A percentile compares a stretch with the other conserved stretches of the same genome.
Conservation (phyloP, 495 filamentous ascomycete species). For the Podospora fimiseda region DNA sequence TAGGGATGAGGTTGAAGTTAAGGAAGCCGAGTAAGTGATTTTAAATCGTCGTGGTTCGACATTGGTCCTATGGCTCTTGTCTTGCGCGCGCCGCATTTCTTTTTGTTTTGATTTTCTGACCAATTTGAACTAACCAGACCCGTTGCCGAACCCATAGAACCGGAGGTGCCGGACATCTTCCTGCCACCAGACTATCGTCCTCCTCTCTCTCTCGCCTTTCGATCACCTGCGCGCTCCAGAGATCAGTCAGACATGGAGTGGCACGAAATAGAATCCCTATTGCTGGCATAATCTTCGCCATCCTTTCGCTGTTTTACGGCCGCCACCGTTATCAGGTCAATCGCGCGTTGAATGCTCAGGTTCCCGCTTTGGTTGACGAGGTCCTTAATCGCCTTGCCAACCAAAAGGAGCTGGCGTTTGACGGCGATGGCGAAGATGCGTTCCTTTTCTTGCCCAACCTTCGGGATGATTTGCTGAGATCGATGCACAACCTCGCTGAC, state of each 20-base stretch:
- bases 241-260: constrained; percentile 86
- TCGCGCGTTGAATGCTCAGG: constrained; percentile 57
- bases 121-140: constrained; percentile 66
- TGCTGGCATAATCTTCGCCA: constrained; percentile 58
- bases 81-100: no score
- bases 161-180: constrained; percentile 51
- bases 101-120: constrained; percentile 29
- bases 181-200: constrained; percentile 53
- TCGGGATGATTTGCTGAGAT: constrained; percentile 81
- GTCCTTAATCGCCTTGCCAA: constrained; percentile 75
- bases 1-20: constrained; percentile 71
- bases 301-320: constrained; percentile 47
- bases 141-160: constrained; percentile 63
- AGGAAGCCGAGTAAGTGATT: constrained; percentile 56
- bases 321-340: constrained; percentile 50
- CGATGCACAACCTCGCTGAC: constrained; percentile 66
- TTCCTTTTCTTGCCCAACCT: constrained; percentile 84
- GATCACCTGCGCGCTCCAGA: constrained; percentile 78
- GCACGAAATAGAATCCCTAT: constrained; percentile 91
- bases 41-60: no score
- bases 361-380: constrained; percentile 73
- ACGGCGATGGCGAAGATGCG: constrained; percentile 59
- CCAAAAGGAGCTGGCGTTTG: constrained; percentile 70
- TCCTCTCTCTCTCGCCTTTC: constrained; percentile 83
- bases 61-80: no score